Conservation (phyloP, 2,329 filamentous ascomycete species). For the Rhytidhysteron rufulum region DNA sequence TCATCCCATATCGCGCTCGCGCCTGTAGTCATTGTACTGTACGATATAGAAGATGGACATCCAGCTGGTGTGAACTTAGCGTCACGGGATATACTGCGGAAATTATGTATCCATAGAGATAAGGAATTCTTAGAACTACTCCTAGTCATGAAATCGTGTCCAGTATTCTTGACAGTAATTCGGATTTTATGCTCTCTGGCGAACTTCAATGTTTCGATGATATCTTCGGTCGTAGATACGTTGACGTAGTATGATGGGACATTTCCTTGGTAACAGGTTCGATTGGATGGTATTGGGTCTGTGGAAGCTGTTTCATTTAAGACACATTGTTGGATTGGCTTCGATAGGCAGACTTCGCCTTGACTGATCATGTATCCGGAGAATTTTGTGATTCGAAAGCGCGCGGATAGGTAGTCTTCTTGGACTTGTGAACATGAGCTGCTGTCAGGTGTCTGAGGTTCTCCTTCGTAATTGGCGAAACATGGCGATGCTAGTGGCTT, state of each 20-base stretch:
- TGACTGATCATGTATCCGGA: conserved; percentile 8
- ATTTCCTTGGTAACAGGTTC: neutral
- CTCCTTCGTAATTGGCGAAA: conserved; percentile 32
- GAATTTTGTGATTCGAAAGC: conserved; percentile 8
- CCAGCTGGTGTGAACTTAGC: conserved; percentile 4
- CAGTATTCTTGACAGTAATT: conserved; percentile 2
- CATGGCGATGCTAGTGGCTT: conserved; percentile 52
- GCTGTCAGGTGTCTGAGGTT: conserved; percentile 1
- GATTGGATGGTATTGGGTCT: neutral
- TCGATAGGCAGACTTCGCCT: conserved; percentile 9
- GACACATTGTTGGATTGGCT: too few relatives aligned
- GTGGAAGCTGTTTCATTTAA: too few relatives aligned
- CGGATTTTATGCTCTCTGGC: conserved; percentile 3
- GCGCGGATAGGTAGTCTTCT: neutral
- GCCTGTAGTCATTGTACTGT: conserved; percentile 7
- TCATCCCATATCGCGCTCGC: conserved; percentile 11
- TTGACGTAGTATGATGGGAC: conserved; percentile 6
- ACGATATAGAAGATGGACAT: conserved; percentile 1
- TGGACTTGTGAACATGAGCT: too few relatives aligned
- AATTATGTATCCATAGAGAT: conserved; percentile 9
- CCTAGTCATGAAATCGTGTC: conserved; percentile 3
- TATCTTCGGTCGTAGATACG: neutral
- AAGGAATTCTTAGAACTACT: neutral
- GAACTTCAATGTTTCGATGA: conserved; percentile 1
- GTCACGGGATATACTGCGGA: conserved; percentile 4